Evolutionary conservation across 495 filamentous ascomycete species (phyloP).

Genomic region (Podospora anserina): DNA sequence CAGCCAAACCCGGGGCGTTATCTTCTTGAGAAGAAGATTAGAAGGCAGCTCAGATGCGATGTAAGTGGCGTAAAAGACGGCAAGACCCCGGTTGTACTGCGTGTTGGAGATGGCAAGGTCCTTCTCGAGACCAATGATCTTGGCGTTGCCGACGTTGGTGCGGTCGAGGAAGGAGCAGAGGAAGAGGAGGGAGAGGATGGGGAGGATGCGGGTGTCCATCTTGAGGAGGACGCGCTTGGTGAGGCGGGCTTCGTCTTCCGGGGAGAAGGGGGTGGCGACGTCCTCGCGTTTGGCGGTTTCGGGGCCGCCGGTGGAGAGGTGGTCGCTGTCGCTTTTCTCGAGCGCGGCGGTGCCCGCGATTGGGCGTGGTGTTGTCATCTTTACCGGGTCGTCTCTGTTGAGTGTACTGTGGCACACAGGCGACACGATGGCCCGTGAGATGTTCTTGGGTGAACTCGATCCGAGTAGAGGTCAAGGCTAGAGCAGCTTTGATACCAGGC

Average conservation of each 20-base stretch:
- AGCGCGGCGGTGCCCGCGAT: not conserved
- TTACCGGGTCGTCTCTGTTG: not conserved
- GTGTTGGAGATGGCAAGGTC: constrained; percentile 60
- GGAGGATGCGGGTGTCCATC: constrained; percentile 34
- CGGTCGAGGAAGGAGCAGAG: constrained; percentile 71
- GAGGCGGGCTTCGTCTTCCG: constrained; percentile 3
- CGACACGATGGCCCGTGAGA: no score
- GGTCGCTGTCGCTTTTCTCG: not conserved
- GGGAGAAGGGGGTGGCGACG: not conserved
- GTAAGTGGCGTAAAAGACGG: constrained; percentile 57
- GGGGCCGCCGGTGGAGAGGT: not conserved
- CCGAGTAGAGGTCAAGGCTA: no score
- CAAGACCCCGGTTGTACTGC: constrained; percentile 66
- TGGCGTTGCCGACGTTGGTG: constrained; percentile 80
- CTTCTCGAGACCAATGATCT: constrained; percentile 65
- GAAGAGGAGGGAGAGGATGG: constrained; percentile 48
- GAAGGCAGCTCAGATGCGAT: constrained; percentile 72
- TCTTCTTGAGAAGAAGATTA: constrained; percentile 77
- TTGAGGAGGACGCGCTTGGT: constrained; percentile 5
- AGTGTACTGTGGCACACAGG: not conserved
- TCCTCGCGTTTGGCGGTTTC: not conserved
- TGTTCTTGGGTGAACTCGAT: not conserved
- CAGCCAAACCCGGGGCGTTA: constrained; percentile 60
- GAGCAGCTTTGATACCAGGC: no score
- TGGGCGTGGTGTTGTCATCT: not conserved